These are phyloP conservation scores for Hyaloscypha finlandica DNA, from an alignment of 495 filamentous ascomycete genomes.

Conservation along the genomic window DNA sequence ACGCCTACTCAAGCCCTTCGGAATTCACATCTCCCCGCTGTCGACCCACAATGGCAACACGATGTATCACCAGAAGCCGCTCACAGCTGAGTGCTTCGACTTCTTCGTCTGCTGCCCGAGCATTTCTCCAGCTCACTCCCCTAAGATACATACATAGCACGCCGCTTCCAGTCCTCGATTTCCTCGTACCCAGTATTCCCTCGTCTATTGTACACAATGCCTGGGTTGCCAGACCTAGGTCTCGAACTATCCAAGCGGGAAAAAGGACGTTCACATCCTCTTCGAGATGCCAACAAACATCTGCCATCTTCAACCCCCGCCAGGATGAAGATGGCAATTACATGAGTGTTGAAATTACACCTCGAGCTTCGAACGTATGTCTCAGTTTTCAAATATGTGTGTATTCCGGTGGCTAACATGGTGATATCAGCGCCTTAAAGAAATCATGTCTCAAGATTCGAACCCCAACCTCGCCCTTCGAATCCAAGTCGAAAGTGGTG, in stretches of 20 bases:
- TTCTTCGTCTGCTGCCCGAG: constrained; percentile 22
- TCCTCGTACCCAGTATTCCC: constrained; percentile 26
- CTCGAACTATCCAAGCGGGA: neutral
- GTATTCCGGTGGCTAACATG: constrained; percentile 10
- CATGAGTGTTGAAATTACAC: constrained; percentile 78
- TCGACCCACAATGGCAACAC: constrained; percentile 26
- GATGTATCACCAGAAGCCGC: constrained; percentile 21
- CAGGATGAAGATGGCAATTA: constrained; percentile 77
- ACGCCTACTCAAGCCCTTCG: neutral
- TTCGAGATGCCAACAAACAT: constrained; percentile 12
- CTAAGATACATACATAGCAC: constrained; percentile 20
- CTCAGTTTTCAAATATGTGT: constrained; percentile 11
- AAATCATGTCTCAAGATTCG: constrained; percentile 68
- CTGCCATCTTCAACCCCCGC: constrained; percentile 57
- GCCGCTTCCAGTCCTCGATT: constrained; percentile 30
- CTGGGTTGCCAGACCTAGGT: neutral
- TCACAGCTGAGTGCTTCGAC: constrained; percentile 16
- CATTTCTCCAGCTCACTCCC: constrained; percentile 28
- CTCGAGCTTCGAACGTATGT: constrained; percentile 76
- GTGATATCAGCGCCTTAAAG: constrained; percentile 57
- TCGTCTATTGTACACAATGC: neutral
- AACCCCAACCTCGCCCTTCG: constrained; percentile 85
- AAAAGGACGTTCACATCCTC: constrained; percentile 21
- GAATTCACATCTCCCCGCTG: neutral
- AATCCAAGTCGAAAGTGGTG: constrained; percentile 86